Evolutionary conservation across 73 alveolate species (phyloP), one percentile per base, ranked within the genome.

Genomic region (Blepharisma japonicum): DNA sequence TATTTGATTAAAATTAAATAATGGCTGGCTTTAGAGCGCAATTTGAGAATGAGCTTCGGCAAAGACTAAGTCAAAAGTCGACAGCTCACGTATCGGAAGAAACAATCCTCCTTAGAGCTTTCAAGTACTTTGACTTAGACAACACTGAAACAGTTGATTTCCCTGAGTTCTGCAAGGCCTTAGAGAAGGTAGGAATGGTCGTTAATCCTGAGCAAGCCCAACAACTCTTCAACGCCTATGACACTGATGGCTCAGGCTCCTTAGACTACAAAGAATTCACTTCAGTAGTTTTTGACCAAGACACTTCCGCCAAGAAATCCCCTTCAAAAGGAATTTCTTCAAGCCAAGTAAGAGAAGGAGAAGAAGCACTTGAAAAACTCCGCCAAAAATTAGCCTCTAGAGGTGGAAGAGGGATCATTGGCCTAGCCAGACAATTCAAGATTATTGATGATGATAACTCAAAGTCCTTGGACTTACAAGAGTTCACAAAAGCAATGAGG

Each of bases 61-160:
- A 74, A 32, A 94, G 90, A 77, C 91, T 94, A 23, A 86, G 81
- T 25, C 88, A 67, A 77, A 92, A 90, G 82, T 76, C 94, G 42
- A 71, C 76, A 68, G 87, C 89, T 72, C 89, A 84, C 81, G 48
- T 76, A 45, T 70, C 94, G 23, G 98, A 90, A 81, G 98, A 93
- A 85, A 81, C 82, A 74, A 93, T 88, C 71, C 90, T 93, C 38
- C 51, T 90, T 79, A 90, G 84, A 80, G 82, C 97, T 23, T 93
- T 93, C 90, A 93, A 93, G 87, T 93, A 93, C 89, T 93, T 90
- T 82, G 98, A 93, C 77, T 86, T 93, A 67, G 88, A 92, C 71
- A 86, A 87, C 77, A 81, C 84, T 72, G 98, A 94, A 21, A 70
- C 88, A 47, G 86, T 86, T 68, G 94, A 87, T 77, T 81, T 85